These are phyloP conservation scores for Kalanchoe fedtschenkoi DNA, from an alignment of 164 flowering plant genomes.

Conservation along the genomic window DNA sequence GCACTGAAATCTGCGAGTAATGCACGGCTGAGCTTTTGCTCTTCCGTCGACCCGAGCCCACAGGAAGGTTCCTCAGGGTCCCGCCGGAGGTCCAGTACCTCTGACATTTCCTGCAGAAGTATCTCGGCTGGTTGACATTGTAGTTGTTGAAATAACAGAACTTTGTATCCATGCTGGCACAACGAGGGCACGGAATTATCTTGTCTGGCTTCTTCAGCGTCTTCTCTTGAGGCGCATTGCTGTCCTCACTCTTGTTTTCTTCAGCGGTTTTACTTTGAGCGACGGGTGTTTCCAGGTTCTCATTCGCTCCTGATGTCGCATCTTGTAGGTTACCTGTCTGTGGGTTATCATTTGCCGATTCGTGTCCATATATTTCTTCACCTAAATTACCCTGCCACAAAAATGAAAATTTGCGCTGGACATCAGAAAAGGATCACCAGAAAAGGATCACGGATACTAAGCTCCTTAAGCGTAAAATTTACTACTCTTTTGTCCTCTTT, in stretches of 20 bases:
- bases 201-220: slow-evolving; percentile 42
- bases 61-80: slow-evolving; percentile 45
- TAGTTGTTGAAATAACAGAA: slow-evolving; percentile 52
- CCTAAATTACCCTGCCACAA: not conserved
- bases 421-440: not conserved
- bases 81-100: slow-evolving; percentile 61
- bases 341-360: not conserved
- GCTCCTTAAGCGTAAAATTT: not conserved
- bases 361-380: not conserved
- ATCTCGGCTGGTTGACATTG: slow-evolving; percentile 49
- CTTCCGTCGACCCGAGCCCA: slow-evolving; percentile 50
- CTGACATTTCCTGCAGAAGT: slow-evolving; percentile 49
- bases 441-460: too few species aligned
- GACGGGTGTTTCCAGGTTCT: slow-evolving; percentile 11
- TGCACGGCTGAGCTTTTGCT: slow-evolving; percentile 25
- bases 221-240: slow-evolving; percentile 19
- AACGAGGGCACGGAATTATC: slow-evolving; percentile 47
- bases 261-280: slow-evolving; percentile 16
- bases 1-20: slow-evolving; percentile 20
- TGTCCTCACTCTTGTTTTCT: slow-evolving; percentile 18
- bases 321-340: not conserved
- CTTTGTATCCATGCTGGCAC: slow-evolving; percentile 50
- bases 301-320: slow-evolving; percentile 12
- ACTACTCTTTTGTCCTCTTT: too few species aligned
- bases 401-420: not conserved